A percentile compares a stretch with the other conserved stretches of the same genome.
These are phyloP conservation scores for Phytophthora colocasiae DNA, from an alignment of 352 stramenopile genomes.

Conservation along the genomic window DNA sequence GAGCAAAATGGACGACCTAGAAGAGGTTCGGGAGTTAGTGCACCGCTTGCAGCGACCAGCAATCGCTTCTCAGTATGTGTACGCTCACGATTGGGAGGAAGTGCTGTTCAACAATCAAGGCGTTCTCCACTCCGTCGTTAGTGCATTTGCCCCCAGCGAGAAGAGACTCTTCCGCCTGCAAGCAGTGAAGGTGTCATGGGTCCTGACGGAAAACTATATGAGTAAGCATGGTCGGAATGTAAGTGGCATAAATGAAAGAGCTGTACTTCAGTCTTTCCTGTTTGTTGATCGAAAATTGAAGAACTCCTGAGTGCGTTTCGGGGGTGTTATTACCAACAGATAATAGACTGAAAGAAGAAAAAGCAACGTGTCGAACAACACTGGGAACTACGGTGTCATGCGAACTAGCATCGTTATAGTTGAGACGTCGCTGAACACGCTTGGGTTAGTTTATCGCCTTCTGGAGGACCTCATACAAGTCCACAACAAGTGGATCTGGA, in stretches of 20 bases:
- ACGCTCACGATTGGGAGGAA: slow-evolving; percentile 43
- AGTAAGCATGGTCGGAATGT: slow-evolving; percentile 1
- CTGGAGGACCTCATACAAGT: not conserved
- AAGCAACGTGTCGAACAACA: no score
- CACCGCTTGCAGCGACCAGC: slow-evolving; percentile 37
- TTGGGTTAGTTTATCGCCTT: no score
- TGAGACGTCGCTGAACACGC: no score
- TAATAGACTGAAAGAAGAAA: no score
- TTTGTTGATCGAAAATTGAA: not conserved
- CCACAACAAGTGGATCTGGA: slow-evolving; percentile 3
- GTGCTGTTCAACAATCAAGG: slow-evolving; percentile 43
- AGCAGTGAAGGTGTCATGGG: slow-evolving; percentile 41
- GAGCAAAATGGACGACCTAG: slow-evolving; percentile 32
- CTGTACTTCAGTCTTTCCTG: not conserved
- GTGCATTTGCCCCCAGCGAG: slow-evolving; percentile 33
- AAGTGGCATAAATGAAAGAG: not conserved
- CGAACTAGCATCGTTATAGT: no score
- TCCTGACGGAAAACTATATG: slow-evolving; percentile 30
- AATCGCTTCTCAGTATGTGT: slow-evolving; percentile 35
- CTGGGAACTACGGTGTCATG: no score
- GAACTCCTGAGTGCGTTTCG: no score
- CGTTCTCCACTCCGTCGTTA: slow-evolving; percentile 39
- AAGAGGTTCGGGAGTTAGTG: slow-evolving; percentile 34
- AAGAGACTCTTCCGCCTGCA: slow-evolving; percentile 38
- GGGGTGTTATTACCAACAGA: no score